Conservation (phyloP, 345 rosid genomes). For the Acer yangbiense region DNA sequence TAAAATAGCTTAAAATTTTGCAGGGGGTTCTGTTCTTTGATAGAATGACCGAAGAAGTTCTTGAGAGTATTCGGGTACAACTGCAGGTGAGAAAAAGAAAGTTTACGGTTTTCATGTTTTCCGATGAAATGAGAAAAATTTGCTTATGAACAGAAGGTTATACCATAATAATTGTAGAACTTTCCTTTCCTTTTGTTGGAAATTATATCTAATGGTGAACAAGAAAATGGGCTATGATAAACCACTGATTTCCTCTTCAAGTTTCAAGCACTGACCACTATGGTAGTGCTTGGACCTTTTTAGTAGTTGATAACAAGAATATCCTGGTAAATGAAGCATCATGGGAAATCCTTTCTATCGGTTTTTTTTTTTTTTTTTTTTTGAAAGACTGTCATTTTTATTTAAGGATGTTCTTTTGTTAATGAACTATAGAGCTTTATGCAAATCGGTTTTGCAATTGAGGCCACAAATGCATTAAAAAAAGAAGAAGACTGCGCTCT, state of each 20-base stretch:
- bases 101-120: background rate
- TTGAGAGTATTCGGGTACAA: slow-evolving; percentile 57
- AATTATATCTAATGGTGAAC: slow-evolving; percentile 1
- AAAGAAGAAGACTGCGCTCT: background rate
- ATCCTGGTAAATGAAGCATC: background rate
- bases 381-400: background rate
- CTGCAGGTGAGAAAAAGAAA: slow-evolving; percentile 62
- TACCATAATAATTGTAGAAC: background rate
- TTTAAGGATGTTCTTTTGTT: background rate
- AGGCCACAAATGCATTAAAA: background rate
- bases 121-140: background rate
- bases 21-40: slow-evolving; percentile 93
- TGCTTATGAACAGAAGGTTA: background rate
- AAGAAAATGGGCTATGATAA: background rate
- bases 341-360: background rate
- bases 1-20: slow-evolving; percentile 23
- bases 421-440: background rate
- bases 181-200: background rate
- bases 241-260: background rate
- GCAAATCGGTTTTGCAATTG: background rate
- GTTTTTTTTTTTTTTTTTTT: background rate
- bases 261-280: background rate
- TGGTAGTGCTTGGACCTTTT: background rate
- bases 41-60: slow-evolving; percentile 83
- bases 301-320: background rate